Evolutionary conservation across 805 yeast species (phyloP).

Genomic region (Candida hungchunana): DNA sequence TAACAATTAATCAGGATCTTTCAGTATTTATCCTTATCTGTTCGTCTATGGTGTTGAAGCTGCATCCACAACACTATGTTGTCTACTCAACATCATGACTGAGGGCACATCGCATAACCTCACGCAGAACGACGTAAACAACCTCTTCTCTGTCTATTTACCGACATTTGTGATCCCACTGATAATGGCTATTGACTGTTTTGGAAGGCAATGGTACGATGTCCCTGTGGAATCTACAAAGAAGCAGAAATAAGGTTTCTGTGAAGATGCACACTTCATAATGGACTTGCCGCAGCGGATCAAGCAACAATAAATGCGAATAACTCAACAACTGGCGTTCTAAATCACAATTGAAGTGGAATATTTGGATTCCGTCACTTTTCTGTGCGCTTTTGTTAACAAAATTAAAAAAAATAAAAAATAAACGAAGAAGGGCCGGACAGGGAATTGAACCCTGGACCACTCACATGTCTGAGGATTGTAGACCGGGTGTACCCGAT

Average conservation of each 20-base stretch:
- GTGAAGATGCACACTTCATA: too few relatives aligned
- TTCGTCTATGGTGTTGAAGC: conserved; percentile 81
- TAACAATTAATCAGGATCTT: conserved; percentile 13
- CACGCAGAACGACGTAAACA: conserved; percentile 31
- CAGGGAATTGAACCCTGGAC: conserved; percentile 31
- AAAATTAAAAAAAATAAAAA: conserved; percentile 3
- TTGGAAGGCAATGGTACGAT: conserved; percentile 19
- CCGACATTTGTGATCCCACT: conserved; percentile 74
- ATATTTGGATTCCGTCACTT: too few relatives aligned
- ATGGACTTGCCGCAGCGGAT: too few relatives aligned
- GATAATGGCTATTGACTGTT: conserved; percentile 35
- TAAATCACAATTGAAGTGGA: too few relatives aligned
- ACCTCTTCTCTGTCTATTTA: conserved; percentile 49
- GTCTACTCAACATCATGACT: conserved; percentile 48
- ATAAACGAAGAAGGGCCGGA: conserved; percentile 24
- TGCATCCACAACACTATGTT: conserved; percentile 68
- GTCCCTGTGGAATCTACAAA: not conserved
- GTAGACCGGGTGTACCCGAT: conserved; percentile 12
- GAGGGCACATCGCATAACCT: conserved; percentile 33
- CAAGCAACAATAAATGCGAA: too few relatives aligned
- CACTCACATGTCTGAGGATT: conserved; percentile 26
- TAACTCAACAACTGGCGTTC: too few relatives aligned
- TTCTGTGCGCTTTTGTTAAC: not conserved
- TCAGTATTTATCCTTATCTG: conserved; percentile 37
- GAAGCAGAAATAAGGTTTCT: conserved; percentile 2